Evolutionary conservation across 192 early-diverging fungal species (phyloP), one percentile per base, ranked within the genome.

Genomic region (Pilaira anomala): DNA sequence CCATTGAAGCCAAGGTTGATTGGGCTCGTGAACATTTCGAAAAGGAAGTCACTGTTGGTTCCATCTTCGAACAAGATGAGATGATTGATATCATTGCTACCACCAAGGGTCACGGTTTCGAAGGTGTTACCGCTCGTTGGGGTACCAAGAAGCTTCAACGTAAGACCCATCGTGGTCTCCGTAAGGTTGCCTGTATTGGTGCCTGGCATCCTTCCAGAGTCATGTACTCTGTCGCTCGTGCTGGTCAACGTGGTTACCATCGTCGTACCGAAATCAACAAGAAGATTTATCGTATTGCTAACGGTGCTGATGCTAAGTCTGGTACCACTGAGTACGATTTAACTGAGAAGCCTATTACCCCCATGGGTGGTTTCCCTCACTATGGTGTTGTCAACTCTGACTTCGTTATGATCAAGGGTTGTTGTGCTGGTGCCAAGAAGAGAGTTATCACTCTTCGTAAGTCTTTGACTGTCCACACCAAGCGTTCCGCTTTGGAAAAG

Each of bases 141-240:
- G 97, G 97, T 75, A 94, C 93, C 84, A 97, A 96, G 88, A 99
- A 97, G 91, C 92, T 99, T 69, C 97, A 95, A 49, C 89, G 97
- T 78, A 99, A 99, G 92, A 99, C 97, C 52, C 97, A 99, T 87
- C 93, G 90, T 82, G 97, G 97, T 96, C 90, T 99, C 78, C 92
- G 97, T 76, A 99, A 99, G 92, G 95, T 99, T 65, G 97, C 97
- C 75, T 99, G 97, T 91, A 99, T 99, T 68, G 97, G 97, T 81
- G 92, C 93, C 58, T 99, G 93, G 93, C 93, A 97, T 86, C 92
- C 93, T 72, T 86, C 88, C 71, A 87, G 91, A 49, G 96, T 98
- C 79, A 95, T 94, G 93, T 97, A 87, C 93, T 94, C 97, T 58
- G 95, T 99, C 70, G 91, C 97, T 66, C 95, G 97, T 80, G 92